Base-by-base conservation (phyloP, 371 early-diverging fungal species). In the Mortierella sp. region DNA sequence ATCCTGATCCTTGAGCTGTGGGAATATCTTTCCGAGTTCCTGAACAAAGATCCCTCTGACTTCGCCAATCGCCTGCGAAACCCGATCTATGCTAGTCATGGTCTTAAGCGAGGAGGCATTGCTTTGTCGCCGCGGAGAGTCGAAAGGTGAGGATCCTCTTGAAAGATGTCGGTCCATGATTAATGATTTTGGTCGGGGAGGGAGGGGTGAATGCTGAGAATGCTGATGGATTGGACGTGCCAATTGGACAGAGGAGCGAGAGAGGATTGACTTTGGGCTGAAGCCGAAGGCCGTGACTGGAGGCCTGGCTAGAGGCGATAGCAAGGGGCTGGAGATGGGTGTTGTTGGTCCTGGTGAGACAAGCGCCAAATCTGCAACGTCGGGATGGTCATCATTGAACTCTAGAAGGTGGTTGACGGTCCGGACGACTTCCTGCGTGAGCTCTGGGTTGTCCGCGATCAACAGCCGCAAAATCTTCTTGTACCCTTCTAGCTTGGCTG, bases 341-440 rank as follows among this genome's bases (percentile, higher is more conserved):
- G 74, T 55, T 46, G 79, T 78, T 35, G 76, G 41, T 24, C 79
- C 78, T 71, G 83, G 75, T 1, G 79, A 70, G 27, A 80, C 75
- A 18, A 88, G 43, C 0, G 81, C 77, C 49, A 82, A 51, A 38
- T 85, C 82, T 46, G 79, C 60, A 11, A 76, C 74, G 24, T 79
- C 76, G 27, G 79, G 78, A 43, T 81, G 81, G 32, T 79, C 79
- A 12, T 70, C 75, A 14, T 72, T 84, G 56, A 87, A 83, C 49
- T 88, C 88, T 55, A 87, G 56, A 16, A 88, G 78, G 65, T 84
- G 82, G 58, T 88, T 88, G 32, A 88, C 87, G n/a, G 88, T 88
- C 49, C 81, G 58, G 24, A 88, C 84, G 43, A 88, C 82, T 58
- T 88, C 88, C 63, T 87, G 81, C 4, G 84, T 88, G 14, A 88